Conservation (phyloP, 805 yeast species). For the Candida palmyrensis region DNA sequence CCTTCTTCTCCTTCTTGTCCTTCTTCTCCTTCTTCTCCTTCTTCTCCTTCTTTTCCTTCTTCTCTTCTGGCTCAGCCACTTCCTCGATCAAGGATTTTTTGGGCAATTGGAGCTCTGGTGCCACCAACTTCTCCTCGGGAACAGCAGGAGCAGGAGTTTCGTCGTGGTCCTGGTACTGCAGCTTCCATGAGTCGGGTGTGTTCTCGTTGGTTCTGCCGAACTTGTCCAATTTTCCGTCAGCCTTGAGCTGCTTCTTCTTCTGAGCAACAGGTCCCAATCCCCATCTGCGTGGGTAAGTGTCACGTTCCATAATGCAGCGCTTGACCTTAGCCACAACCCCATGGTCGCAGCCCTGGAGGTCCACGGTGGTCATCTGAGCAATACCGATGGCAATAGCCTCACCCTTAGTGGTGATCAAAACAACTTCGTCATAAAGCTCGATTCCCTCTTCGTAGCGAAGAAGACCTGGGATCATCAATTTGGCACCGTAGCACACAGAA, state of each 20-base stretch:
- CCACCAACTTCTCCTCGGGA: conserved; percentile 48
- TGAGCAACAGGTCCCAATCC: conserved; percentile 98
- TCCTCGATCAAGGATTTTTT: conserved; percentile 48
- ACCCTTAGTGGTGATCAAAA: conserved; percentile 97
- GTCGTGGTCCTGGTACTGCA: conserved; percentile 67
- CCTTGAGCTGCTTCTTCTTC: conserved; percentile 96
- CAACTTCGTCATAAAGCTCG: conserved; percentile 96
- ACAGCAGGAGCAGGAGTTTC: conserved; percentile 56
- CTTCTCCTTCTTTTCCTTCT: conserved; percentile 16
- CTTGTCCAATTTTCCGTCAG: conserved; percentile 95
- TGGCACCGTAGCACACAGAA: conserved; percentile 98
- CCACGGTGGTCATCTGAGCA: conserved; percentile 98
- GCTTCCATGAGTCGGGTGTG: conserved; percentile 92
- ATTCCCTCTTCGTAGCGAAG: conserved; percentile 97
- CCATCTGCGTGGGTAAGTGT: conserved; percentile 99
- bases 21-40: conserved; percentile 31
- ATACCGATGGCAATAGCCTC: conserved; percentile 98
- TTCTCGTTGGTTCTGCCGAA: conserved; percentile 90
- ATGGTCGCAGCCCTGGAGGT: conserved; percentile 93
- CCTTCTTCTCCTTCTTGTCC: conserved; percentile 47
- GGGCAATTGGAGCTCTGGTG: conserved; percentile 41
- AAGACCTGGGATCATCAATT: conserved; percentile 97
- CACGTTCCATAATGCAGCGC: conserved; percentile 99
- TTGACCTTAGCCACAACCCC: conserved; percentile 98
- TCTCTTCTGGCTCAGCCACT: conserved; percentile 22